Conservation (phyloP, 2,329 filamentous ascomycete species). For the Exophiala dermatitidis region DNA sequence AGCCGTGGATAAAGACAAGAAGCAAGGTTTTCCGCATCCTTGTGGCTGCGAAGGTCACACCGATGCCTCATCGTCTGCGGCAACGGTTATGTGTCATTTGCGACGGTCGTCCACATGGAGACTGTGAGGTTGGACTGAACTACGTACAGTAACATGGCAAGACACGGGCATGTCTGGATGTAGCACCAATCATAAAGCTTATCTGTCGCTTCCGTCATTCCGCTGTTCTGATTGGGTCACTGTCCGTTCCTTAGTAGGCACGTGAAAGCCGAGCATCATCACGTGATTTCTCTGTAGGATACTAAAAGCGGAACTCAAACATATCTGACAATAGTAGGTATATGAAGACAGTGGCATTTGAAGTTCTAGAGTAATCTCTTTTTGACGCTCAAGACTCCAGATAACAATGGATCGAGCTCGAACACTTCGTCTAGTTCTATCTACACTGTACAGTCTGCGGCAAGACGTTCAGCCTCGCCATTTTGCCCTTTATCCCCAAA, state of each 20-base stretch:
- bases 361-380: background rate
- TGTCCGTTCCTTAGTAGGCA: no score
- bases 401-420: background rate
- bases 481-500: constrained; percentile 3
- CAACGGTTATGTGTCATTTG: background rate
- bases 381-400: background rate
- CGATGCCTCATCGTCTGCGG: constrained; percentile 17
- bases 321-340: background rate
- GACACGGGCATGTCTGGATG: background rate
- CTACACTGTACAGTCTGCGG: constrained; percentile 5
- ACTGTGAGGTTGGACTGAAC: background rate
- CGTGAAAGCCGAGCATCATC: no score
- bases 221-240: no score
- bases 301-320: no score
- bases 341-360: background rate
- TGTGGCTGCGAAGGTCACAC: constrained; percentile 10
- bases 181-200: background rate
- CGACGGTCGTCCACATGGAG: background rate
- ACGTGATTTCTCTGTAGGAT: no score
- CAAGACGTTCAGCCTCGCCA: constrained; percentile 2
- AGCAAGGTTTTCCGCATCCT: constrained; percentile 42
- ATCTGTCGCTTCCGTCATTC: no score
- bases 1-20: constrained; percentile 44
- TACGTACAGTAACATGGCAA: background rate
- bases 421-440: constrained; percentile 17